Evolutionary conservation across 371 early-diverging fungal genomes (phyloP), one percentile per base, ranked within the genome.

Genomic region (Actinomortierella wolfii): DNA sequence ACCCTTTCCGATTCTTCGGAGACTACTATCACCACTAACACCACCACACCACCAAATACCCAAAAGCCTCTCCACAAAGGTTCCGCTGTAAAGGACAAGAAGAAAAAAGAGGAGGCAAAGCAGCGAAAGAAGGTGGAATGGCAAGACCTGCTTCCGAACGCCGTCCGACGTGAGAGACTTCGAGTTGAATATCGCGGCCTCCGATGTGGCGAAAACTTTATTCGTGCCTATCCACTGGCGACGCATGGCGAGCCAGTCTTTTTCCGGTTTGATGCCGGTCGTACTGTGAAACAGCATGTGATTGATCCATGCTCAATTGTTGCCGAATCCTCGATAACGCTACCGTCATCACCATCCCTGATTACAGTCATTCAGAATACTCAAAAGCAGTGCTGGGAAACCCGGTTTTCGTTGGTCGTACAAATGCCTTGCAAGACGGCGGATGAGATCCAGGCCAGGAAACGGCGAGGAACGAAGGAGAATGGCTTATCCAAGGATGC

Each of bases 191-290:
- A 73, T 46, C 53, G 59, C 4, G 74, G 74, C 6, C 67, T 73
- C 3, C 67, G 74, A 3, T 57, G 59, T 2, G 63, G 59, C 7
- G 74, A 73, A 49, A 41, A 59, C n/a, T 67, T 73, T 51, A 25
- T 73, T 3, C 60, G 74, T 1, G 74, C 74, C 3, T 73, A 73
- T 52, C 74, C 74, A 3, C 28, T 73, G 3, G 74, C 74, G 0
- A 34, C 67, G 45, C 67, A 62, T 59, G 74, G 74, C 11, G 74
- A 67, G 14, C 74, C 74, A 2, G 25, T 73, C 11, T 42, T 40
- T 20, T 73, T 63, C 62, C 46, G 56, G 0, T 73, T 73, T 41
- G 74, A 73, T 11, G 63, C 74, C 15, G 74, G 74, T 6, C 34
- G 34, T 4, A 34, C 34, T 4, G 34, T 34, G 34, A 34, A 34